phyloP scores from a whole-genome alignment of 768 basidiomycete species.

The Hypsizygus marmoreus region DNA sequence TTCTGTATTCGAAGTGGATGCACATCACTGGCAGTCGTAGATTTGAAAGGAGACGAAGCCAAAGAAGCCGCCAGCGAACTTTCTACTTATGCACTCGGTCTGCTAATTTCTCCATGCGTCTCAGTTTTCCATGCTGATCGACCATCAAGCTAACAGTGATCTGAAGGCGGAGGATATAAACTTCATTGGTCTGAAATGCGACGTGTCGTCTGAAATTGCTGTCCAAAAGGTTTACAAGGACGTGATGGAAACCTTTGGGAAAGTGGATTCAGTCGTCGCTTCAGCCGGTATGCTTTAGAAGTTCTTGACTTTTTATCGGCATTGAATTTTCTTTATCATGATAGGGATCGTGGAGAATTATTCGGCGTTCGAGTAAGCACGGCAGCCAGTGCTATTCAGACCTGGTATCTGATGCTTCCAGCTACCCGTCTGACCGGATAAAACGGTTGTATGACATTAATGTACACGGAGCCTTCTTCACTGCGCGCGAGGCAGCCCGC shows the following conservation, averaged over 20 bases:
- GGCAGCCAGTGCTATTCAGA: conserved; percentile 1
- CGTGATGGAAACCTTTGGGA: conserved; percentile 65
- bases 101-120: conserved; percentile 24
- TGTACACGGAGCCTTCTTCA: conserved; percentile 92
- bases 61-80: conserved; percentile 71
- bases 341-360: conserved; percentile 88
- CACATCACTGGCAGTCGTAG: conserved; percentile 76
- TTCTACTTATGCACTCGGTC: conserved; percentile 27
- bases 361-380: conserved; percentile 75
- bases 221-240: conserved; percentile 73
- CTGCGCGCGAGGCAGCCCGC: conserved; percentile 93
- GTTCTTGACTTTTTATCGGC: background rate
- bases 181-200: conserved; percentile 79
- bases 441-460: conserved; percentile 89
- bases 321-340: conserved; percentile 3
- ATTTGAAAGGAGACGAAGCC: conserved; percentile 74
- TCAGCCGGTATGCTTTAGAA: conserved; percentile 66
- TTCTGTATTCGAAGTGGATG: conserved; percentile 60
- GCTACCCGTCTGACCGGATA: conserved; percentile 85
- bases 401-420: conserved; percentile 28
- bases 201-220: conserved; percentile 81
- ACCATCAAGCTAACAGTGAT: conserved; percentile 52
- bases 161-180: conserved; percentile 57
- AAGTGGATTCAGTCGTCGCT: conserved; percentile 82
- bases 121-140: conserved; percentile 15